Conservation (phyloP, 116 monocot genomes). For the Zostera marina region DNA sequence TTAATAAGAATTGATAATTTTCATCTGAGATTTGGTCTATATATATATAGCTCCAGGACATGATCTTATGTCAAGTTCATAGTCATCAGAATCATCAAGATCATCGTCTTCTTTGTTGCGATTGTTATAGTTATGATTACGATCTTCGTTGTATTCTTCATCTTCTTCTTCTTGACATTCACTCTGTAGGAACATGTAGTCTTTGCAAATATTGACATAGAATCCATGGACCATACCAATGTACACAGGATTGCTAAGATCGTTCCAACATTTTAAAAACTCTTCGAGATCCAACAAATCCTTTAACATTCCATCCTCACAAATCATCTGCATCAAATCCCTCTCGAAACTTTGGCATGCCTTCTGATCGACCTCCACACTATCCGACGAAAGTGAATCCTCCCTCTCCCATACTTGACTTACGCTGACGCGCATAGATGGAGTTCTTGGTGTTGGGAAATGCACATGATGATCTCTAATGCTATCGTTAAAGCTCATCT, state of each 20-base stretch:
- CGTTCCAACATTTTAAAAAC: slow-evolving; percentile 35
- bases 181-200: slow-evolving; percentile 18
- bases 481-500: neutral
- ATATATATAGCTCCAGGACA: neutral
- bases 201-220: slow-evolving; percentile 51
- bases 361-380: slow-evolving; percentile 16
- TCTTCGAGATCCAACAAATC: slow-evolving; percentile 61
- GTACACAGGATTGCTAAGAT: slow-evolving; percentile 35
- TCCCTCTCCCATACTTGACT: neutral
- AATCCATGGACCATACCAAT: slow-evolving; percentile 38
- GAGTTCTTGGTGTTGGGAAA: neutral
- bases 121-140: neutral
- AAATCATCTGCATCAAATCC: slow-evolving; percentile 50
- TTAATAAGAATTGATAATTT: no score
- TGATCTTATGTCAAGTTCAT: neutral
- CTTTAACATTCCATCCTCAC: slow-evolving; percentile 41
- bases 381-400: neutral
- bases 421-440: neutral
- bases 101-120: neutral
- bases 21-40: no score
- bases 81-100: neutral
- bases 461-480: neutral
- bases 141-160: neutral
- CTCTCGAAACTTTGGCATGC: slow-evolving; percentile 48
- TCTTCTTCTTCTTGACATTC: neutral